phyloP scores from a whole-genome alignment of 164 flowering plant genomes.

The Sextonia rubra region DNA sequence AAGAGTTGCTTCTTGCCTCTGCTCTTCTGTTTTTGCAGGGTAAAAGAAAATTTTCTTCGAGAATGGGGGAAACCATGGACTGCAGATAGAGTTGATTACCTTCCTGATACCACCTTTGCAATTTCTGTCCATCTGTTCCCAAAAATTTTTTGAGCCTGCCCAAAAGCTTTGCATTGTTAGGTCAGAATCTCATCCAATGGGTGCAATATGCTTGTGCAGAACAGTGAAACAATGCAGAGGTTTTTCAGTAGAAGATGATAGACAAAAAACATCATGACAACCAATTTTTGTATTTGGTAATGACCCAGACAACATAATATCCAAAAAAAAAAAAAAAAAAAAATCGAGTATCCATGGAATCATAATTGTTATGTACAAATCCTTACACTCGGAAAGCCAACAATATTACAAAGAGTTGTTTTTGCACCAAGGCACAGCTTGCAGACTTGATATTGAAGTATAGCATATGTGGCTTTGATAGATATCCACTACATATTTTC shows the following conservation, averaged over 20 bases:
- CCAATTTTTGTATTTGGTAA: not conserved
- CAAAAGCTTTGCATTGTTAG: not conserved
- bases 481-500: not conserved
- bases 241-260: not conserved
- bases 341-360: not conserved
- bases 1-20: too few relatives aligned
- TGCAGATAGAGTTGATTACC: conserved; percentile 34
- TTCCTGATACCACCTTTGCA: conserved; percentile 98
- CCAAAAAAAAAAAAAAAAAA: not conserved
- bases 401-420: not conserved
- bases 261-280: not conserved
- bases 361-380: not conserved
- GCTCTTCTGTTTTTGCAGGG: too few relatives aligned
- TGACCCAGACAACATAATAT: not conserved
- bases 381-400: not conserved
- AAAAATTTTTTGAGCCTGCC: conserved; percentile 90
- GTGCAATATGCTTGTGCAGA: too few relatives aligned
- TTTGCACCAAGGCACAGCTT: too few relatives aligned
- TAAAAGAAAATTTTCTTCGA: not conserved
- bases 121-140: conserved; percentile 99
- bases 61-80: not conserved
- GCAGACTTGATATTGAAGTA: not conserved
- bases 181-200: too few relatives aligned
- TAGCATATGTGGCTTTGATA: not conserved
- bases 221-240: not conserved